Base-by-base conservation (phyloP, 306 rosid genomes). In the Medicago lupulina region DNA sequence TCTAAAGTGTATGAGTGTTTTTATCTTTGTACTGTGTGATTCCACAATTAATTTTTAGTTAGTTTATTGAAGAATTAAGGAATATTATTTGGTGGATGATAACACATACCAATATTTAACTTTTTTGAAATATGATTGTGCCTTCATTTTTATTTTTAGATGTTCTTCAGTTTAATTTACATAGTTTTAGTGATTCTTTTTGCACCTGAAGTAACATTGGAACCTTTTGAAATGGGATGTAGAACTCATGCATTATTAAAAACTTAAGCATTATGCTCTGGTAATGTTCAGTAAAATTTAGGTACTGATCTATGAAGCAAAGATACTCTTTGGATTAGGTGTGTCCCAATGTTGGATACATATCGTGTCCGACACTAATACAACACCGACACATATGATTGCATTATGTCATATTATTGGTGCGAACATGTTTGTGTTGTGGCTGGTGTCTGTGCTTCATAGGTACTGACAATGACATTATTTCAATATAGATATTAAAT, bases 11-110 rank as follows among this genome's bases (percentile, higher is more conserved):
- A 15, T 61, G 60, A 46, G 17, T 53, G 19, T 50, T 53, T 63
- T 61, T 31, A 60, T 60, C 17, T 55, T 16, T 38, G 75, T 79
- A 78, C 46, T 57, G 55, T 81, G 7, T 59, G 76, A 60, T 69
- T 77, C 31, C 9, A 69, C 71, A 18, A 34, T 21, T 60, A 17
- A 17, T 12, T 4, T 67, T 18, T 9, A 19, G 16, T 41, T 54
- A 70, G 28, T 76, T 11, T 71, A 31, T 41, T 41, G n/a, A 17
- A 74, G 11, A 74, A 17, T 9, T 72, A 72, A 2, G 1, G 7
- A 14, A 14, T 55, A 54, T 40, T 41, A 43, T 71, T 50, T 41
- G 8, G 25, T 54, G 41, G 17, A 13, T 23, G 44, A 62, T 19
- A 19, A 44, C 39, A 71, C 18, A 5, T 41, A 63, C 49, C 41